Base-by-base conservation (phyloP, 129 eudicot species). In the Daucus carota region DNA sequence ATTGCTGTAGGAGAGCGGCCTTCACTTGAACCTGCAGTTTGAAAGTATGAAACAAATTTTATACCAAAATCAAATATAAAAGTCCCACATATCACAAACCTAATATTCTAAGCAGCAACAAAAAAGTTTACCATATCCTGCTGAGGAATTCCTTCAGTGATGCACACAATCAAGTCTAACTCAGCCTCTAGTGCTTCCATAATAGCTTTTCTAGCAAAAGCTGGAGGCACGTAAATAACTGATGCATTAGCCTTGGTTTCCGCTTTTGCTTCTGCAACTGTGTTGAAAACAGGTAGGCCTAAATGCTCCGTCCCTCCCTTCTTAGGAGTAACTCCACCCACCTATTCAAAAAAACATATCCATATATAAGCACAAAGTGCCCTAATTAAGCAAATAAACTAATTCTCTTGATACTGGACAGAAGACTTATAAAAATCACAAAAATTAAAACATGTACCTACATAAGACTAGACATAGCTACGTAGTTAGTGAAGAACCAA, bases 221-320 rank as follows among this genome's bases (percentile, higher is more conserved):
- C 93, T 34, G 97, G 99, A 45, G 99, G 99, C 43, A 95, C 99
- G 48, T 95, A 95, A 41, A 95, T 88, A 69, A 92, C 99, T 4
- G 99, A 89, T 17, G 99, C 99, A 85, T 95, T 91, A 76, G 99
- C 99, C 86, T 89, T 91, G 52, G 99, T 92, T 82, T 91, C 99
- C 75, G 96, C 94, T 79, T 95, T 95, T 40, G 99, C 99, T 77
- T 95, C 99, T 16, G 97, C 97, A 54, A 95, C 99, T 7, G 92
- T 14, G 84, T 95, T 95, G 88, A 91, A 95, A 73, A 95, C 99
- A 24, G 99, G 99, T n/a, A 95, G 97, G 66, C 99, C 99, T 78
- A 95, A 82, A 81, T 91, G 99, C 87, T 95, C 99, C 0, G 97
- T 91, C 72, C 99, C 99, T 47, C 97, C 99, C 86, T 95, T 95